These are phyloP conservation scores for Chaetomiaceae sp. DNA, from an alignment of 2,329 filamentous ascomycete genomes.

Conservation along the genomic window DNA sequence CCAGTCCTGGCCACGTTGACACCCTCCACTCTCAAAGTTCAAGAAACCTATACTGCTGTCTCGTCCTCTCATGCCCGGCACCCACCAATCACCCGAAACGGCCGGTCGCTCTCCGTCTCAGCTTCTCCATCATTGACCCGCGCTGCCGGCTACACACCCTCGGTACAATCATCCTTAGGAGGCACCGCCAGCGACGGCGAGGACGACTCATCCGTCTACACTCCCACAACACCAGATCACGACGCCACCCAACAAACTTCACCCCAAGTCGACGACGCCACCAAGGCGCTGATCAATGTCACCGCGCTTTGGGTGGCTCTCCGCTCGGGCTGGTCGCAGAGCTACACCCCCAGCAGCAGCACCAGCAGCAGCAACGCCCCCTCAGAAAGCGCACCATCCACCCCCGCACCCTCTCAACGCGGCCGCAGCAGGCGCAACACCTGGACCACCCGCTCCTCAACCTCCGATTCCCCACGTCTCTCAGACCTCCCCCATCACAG, in stretches of 20 bases:
- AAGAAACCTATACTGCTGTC: slow-evolving; percentile 59
- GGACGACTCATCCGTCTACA: slow-evolving; percentile 21
- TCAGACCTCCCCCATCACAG: background rate
- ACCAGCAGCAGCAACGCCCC: background rate
- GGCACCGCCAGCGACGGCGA: slow-evolving; percentile 19
- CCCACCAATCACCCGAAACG: slow-evolving; percentile 34
- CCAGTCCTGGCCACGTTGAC: slow-evolving; percentile 67
- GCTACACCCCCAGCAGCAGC: background rate
- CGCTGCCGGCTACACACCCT: slow-evolving; percentile 3
- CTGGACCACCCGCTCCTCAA: slow-evolving; percentile 19
- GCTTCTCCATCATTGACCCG: background rate
- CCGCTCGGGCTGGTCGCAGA: slow-evolving; percentile 35
- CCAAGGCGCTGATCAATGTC: slow-evolving; percentile 44
- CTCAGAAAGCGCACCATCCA: background rate
- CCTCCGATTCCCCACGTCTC: slow-evolving; percentile 5
- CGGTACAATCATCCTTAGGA: slow-evolving; percentile 8
- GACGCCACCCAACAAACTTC: slow-evolving; percentile 29
- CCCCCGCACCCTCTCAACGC: background rate
- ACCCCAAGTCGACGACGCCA: slow-evolving; percentile 36
- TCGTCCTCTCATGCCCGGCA: slow-evolving; percentile 43
- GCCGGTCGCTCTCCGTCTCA: slow-evolving; percentile 11
- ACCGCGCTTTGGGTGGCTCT: slow-evolving; percentile 48
- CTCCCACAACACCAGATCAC: slow-evolving; percentile 7
- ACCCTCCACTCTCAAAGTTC: slow-evolving; percentile 58
- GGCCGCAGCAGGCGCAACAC: slow-evolving; percentile 18